A percentile compares a stretch with the other conserved stretches of the same genome.
These are phyloP conservation scores for Endocalyx cinctus DNA, from an alignment of 2,329 filamentous ascomycete genomes.

Conservation along the genomic window DNA sequence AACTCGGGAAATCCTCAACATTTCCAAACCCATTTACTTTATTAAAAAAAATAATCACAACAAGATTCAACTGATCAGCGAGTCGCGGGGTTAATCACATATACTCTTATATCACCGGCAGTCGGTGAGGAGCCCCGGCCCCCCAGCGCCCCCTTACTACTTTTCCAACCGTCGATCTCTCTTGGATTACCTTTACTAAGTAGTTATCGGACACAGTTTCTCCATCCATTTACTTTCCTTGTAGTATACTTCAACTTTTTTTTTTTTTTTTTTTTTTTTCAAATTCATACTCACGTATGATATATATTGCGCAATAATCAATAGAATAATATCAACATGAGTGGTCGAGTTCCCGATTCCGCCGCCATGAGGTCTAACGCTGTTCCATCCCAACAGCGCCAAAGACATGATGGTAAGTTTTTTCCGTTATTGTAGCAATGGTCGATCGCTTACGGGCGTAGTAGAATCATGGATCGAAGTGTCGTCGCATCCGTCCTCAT, in stretches of 20 bases:
- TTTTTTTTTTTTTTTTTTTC: conserved; percentile 4
- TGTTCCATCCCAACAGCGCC: conserved; percentile 15
- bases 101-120: conserved; percentile 9
- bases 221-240: conserved; percentile 3
- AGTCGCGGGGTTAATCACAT: conserved; percentile 12
- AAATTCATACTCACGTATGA: too few relatives aligned
- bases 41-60: too few relatives aligned
- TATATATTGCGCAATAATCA: too few relatives aligned
- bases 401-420: conserved; percentile 24
- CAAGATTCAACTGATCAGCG: too few relatives aligned
- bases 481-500: conserved; percentile 86
- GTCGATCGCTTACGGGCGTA: conserved; percentile 19
- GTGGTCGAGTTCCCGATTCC: conserved; percentile 9
- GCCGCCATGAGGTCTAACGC: conserved; percentile 14
- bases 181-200: too few relatives aligned
- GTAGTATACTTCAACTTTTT: not conserved
- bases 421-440: conserved; percentile 3
- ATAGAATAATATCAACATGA: too few relatives aligned
- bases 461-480: conserved; percentile 97
- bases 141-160: too few relatives aligned
- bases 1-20: too few relatives aligned
- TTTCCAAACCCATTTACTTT: too few relatives aligned
- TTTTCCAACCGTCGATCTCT: too few relatives aligned
- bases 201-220: too few relatives aligned
- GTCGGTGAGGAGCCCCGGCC: too few relatives aligned